A percentile compares a stretch with the other conserved stretches of the same genome.
phyloP scores from a whole-genome alignment of 306 rosid species.

The Cicer bijugum region DNA sequence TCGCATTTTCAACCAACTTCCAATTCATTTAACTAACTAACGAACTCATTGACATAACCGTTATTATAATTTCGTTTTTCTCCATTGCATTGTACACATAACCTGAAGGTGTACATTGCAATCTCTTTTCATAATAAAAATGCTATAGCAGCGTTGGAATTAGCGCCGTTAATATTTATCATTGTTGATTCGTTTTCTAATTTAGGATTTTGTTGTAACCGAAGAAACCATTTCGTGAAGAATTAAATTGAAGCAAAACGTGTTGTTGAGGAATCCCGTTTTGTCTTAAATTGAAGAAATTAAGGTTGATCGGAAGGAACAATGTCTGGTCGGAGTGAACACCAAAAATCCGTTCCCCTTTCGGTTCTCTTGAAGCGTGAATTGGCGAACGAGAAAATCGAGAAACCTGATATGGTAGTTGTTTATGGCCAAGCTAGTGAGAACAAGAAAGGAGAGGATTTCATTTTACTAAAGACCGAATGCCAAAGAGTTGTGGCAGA shows the following conservation, averaged over 20 bases:
- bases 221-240: constrained; percentile 39
- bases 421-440: constrained; percentile 72
- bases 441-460: constrained; percentile 94
- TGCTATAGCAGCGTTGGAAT: constrained; percentile 32
- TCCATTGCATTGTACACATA: not conserved
- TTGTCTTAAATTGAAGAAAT: constrained; percentile 28
- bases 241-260: constrained; percentile 46
- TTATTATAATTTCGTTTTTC: not conserved
- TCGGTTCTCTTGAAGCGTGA: constrained; percentile 86
- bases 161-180: not conserved
- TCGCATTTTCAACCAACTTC: not conserved
- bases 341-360: constrained; percentile 75
- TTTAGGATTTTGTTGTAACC: constrained; percentile 48
- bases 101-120: not conserved
- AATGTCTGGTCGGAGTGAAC: constrained; percentile 71
- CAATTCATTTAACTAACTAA: constrained; percentile 8
- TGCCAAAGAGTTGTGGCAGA: constrained; percentile 79
- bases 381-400: constrained; percentile 74
- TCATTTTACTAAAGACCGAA: constrained; percentile 72
- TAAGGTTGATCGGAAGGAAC: constrained; percentile 45
- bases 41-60: not conserved
- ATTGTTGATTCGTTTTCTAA: constrained; percentile 35
- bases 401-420: constrained; percentile 69
- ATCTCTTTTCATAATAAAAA: constrained; percentile 10
- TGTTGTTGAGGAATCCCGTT: constrained; percentile 21